Base-by-base conservation (phyloP, 208 protist species). In the Acanthamoeba lenticulata region DNA sequence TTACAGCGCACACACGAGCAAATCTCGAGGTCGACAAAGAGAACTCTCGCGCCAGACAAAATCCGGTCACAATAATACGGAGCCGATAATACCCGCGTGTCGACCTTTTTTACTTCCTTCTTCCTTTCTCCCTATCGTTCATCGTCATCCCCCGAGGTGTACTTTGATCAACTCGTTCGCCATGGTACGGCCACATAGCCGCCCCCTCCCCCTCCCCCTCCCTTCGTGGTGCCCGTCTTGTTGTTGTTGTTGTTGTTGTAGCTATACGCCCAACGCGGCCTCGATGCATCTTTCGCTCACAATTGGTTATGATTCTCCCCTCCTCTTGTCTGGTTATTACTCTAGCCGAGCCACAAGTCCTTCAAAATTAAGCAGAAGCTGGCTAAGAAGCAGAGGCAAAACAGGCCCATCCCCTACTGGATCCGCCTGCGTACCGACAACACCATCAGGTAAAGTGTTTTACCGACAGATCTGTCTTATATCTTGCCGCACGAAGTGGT, bases 331-430 rank as follows among this genome's bases (percentile, higher is more conserved):
- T 77, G 52, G 85, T 88, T 90, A 65, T 74, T 74, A 77, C 36
- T 57, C 36, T 55, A 96, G 97, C 97, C 97, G 69, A 97, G 96
- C 24, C 97, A 98, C 74, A 98, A 98, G 94, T 95, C 96, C 27
- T 96, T 98, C 52, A 83, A 74, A 24, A 96, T 95, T 72, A 98
- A 98, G 96, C 77, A 94, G 17, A 98, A 93, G 42, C 93, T 98
- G 29, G 97, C 95, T 29, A 98, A 98, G 91, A 97, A 97, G 77
- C 94, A 95, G 55, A 96, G 96, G 74, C 97, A 98, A 95, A 98
- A 98, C 96, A 90, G 97, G 67, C 97, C 97, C 57, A 96, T 98
- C 67, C 98, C 98, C 57, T 97, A 98, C 94, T 98, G 98, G 98
- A 98, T 98, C 92, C 97, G 98, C 65, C 77, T 98, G 45, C 95